These are phyloP conservation scores for Peziza echinospora DNA, from an alignment of 495 filamentous ascomycete species.

Conservation along the genomic window DNA sequence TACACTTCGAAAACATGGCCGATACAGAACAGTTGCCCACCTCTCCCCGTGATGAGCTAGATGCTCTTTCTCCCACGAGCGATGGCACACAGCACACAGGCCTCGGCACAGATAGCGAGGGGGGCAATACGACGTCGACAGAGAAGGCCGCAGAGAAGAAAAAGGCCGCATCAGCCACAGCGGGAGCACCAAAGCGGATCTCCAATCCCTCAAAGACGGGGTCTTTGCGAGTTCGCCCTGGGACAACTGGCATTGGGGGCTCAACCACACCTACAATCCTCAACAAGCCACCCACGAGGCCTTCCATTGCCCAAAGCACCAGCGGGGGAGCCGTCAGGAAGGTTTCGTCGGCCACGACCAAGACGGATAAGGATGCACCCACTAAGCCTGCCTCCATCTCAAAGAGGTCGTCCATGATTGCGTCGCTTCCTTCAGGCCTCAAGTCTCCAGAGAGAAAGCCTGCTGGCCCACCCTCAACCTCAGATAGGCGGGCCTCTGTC, in stretches of 20 bases:
- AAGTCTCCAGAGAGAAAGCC: constrained; percentile 11
- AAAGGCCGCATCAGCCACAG: constrained; percentile 7
- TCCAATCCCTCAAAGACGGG: constrained; percentile 3
- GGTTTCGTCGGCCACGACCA: not conserved
- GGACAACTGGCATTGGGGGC: not conserved
- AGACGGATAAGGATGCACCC: not conserved
- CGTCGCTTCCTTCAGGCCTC: constrained; percentile 1
- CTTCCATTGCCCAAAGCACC: constrained; percentile 2
- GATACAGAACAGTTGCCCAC: not conserved
- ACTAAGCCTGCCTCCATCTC: constrained; percentile 1
- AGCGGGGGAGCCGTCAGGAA: not conserved
- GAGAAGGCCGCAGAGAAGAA: constrained; percentile 5
- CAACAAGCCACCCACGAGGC: constrained; percentile 13
- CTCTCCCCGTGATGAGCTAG: not conserved
- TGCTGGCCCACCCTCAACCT: constrained; percentile 2
- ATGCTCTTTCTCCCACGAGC: not conserved
- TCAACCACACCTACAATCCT: constrained; percentile 6
- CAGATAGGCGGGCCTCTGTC: constrained; percentile 7
- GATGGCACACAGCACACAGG: not conserved
- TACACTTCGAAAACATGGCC: not conserved
- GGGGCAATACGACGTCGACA: not conserved
- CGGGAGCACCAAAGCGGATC: constrained; percentile 11
- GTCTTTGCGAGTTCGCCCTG: not conserved
- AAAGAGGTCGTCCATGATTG: constrained; percentile 7
- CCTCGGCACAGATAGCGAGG: not conserved